Evolutionary conservation across 306 rosid species (phyloP).

Genomic region (Erythrophleum fordii): DNA sequence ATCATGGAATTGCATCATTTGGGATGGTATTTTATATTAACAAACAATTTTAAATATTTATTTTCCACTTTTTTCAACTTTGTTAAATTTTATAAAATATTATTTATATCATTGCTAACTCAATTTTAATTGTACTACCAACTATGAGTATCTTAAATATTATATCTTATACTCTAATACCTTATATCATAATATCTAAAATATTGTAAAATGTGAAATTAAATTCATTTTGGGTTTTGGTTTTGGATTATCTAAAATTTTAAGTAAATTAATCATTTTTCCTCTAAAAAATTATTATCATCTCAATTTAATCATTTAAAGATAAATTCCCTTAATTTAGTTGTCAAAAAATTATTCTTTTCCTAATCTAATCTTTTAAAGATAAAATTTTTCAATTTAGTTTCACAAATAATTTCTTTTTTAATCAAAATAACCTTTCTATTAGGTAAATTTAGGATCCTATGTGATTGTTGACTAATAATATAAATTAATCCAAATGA

Average conservation of each 20-base stretch:
- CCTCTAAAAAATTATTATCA: neutral
- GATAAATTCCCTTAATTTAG: neutral
- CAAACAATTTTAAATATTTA: too few species aligned
- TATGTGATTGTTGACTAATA: neutral
- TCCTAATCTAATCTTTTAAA: too few species aligned
- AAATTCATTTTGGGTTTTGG: neutral
- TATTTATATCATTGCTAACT: too few species aligned
- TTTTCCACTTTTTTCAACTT: too few species aligned
- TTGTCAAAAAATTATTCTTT: too few species aligned
- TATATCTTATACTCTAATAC: too few species aligned
- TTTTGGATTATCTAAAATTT: neutral
- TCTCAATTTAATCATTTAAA: neutral
- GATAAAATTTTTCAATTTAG: neutral
- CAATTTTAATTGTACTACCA: too few species aligned
- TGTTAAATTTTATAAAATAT: too few species aligned
- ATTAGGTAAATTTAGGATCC: neutral
- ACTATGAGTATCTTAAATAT: too few species aligned
- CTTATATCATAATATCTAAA: too few species aligned
- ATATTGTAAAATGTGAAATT: neutral
- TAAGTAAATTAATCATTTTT: neutral
- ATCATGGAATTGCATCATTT: neutral
- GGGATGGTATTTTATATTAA: too few species aligned
- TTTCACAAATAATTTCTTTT: neutral
- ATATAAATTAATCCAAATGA: neutral
- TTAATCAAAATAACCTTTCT: neutral